Evolutionary conservation across 2,329 filamentous ascomycete species (phyloP).

Genomic region (Pestalotiopsis sp.): DNA sequence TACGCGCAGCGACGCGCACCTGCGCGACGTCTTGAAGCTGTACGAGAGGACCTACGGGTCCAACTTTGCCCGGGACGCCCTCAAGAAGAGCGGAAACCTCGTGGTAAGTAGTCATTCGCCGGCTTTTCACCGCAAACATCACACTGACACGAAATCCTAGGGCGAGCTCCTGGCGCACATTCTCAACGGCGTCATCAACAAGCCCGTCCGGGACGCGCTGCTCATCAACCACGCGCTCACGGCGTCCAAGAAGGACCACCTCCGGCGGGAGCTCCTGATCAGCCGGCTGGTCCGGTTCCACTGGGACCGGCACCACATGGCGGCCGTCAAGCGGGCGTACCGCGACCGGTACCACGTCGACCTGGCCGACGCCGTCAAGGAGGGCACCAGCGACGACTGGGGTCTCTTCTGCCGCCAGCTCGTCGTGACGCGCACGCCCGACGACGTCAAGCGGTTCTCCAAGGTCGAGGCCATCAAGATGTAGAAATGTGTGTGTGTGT

Average conservation of each 20-base stretch:
- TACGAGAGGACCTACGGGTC: constrained; percentile 75
- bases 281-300: constrained; percentile 86
- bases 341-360: constrained; percentile 73
- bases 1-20: constrained; percentile 76
- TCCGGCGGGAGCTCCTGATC: constrained; percentile 85
- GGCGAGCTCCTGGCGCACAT: constrained; percentile 94
- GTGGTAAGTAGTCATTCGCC: constrained; percentile 66
- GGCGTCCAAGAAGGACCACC: constrained; percentile 68
- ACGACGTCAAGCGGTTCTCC: constrained; percentile 59
- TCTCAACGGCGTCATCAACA: constrained; percentile 95
- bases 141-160: constrained; percentile 48
- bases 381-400: constrained; percentile 77
- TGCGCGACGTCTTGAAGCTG: constrained; percentile 75
- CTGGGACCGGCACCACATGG: constrained; percentile 86
- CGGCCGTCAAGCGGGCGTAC: constrained; percentile 79
- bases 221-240: constrained; percentile 89
- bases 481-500: neutral
- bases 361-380: constrained; percentile 77
- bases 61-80: constrained; percentile 87
- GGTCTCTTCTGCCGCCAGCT: constrained; percentile 75
- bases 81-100: constrained; percentile 87
- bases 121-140: neutral
- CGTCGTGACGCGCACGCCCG: constrained; percentile 63
- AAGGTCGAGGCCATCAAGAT: constrained; percentile 32
- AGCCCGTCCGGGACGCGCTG: constrained; percentile 88